These are phyloP conservation scores for Millerago galiae DNA, from an alignment of 805 yeast genomes.

Conservation along the genomic window DNA sequence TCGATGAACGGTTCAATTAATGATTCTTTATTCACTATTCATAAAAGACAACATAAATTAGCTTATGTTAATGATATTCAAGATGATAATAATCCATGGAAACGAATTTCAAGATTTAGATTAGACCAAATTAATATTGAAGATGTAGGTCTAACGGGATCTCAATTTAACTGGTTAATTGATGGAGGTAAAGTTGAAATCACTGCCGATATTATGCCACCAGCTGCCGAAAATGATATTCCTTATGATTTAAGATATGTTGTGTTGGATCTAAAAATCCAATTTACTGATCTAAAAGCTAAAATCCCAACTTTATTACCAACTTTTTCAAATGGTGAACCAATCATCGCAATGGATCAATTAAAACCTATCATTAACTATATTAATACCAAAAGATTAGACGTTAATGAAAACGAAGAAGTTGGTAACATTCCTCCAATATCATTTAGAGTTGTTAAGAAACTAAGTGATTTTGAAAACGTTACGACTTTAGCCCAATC, in stretches of 20 bases:
- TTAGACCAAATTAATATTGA: conserved; percentile 33
- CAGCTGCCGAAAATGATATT: conserved; percentile 34
- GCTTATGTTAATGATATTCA: conserved; percentile 36
- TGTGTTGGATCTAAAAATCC: conserved; percentile 59
- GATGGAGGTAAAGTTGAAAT: conserved; percentile 72
- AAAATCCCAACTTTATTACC: conserved; percentile 43
- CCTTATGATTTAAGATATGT: conserved; percentile 40
- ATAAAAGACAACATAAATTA: conserved; percentile 58
- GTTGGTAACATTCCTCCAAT: conserved; percentile 24
- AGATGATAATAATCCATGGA: conserved; percentile 38
- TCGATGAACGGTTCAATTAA: conserved; percentile 70
- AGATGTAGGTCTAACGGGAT: conserved; percentile 28
- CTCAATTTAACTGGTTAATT: conserved; percentile 59
- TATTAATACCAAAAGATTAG: conserved; percentile 41
- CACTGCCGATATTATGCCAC: conserved; percentile 67
- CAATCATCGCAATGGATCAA: conserved; percentile 53
- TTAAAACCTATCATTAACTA: conserved; percentile 55
- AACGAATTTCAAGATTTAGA: conserved; percentile 42
- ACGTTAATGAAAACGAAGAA: conserved; percentile 11
- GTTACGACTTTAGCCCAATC: conserved; percentile 34
- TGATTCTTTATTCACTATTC: conserved; percentile 70
- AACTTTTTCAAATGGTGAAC: conserved; percentile 44
- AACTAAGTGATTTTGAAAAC: conserved; percentile 36
- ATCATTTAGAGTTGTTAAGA: conserved; percentile 40
- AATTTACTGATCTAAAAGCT: conserved; percentile 58